Evolutionary conservation across 768 basidiomycete genomes (phyloP).

Genomic region (Kwoniella dendrophila): DNA sequence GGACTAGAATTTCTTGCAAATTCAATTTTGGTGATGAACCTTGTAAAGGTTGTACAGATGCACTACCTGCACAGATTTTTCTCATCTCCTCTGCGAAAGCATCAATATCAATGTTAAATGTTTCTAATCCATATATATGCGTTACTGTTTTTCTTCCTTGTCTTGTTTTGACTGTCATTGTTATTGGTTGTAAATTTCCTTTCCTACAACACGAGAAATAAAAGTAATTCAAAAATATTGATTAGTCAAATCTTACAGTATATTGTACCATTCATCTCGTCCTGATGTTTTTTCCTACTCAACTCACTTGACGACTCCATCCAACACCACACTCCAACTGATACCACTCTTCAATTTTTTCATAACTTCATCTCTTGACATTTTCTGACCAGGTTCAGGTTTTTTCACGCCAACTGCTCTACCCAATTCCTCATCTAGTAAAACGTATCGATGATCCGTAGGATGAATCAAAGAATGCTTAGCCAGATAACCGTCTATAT

Average conservation of each 20-base stretch:
- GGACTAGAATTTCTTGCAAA: constrained; percentile 73
- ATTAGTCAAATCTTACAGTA: constrained; percentile 23
- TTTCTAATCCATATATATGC: constrained; percentile 75
- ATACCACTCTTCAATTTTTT: constrained; percentile 49
- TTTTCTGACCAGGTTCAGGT: constrained; percentile 49
- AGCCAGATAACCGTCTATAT: constrained; percentile 67
- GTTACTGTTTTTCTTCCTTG: constrained; percentile 78
- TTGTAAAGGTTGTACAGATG: constrained; percentile 64
- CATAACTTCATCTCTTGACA: constrained; percentile 56
- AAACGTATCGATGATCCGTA: constrained; percentile 69
- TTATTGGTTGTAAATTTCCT: constrained; percentile 71
- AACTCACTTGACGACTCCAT: constrained; percentile 53
- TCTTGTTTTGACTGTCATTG: constrained; percentile 70
- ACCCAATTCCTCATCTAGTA: constrained; percentile 62
- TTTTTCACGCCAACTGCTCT: constrained; percentile 53
- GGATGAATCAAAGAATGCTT: constrained; percentile 67
- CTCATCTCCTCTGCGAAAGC: constrained; percentile 77
- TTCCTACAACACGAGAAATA: constrained; percentile 63
- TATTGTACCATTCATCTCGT: not conserved
- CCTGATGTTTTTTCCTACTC: not conserved
- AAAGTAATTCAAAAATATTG: constrained; percentile 25
- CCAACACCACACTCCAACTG: constrained; percentile 53
- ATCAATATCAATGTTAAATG: constrained; percentile 70
- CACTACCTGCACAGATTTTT: constrained; percentile 74
- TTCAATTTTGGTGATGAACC: constrained; percentile 48